Conservation (phyloP, 106 monocot species). For the Dendrobium huoshanense region DNA sequence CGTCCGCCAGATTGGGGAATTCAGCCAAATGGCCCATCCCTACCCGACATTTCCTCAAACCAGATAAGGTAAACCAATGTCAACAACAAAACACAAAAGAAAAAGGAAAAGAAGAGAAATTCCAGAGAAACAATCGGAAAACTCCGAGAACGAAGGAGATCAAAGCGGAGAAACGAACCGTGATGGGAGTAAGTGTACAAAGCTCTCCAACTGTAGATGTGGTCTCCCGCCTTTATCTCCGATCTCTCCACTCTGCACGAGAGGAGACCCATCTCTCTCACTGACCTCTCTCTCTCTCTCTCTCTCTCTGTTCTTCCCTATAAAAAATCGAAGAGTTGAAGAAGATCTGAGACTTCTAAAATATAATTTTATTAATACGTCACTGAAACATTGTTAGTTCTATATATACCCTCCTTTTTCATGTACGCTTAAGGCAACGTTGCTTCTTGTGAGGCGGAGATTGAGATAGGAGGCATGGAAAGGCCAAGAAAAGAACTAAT, state of each 20-base stretch:
- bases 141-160: background rate
- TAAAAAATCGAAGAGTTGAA: background rate
- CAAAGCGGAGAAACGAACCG: slow-evolving; percentile 32
- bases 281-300: slow-evolving; percentile 8
- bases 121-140: background rate
- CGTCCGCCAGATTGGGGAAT: background rate
- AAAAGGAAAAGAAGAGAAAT: background rate
- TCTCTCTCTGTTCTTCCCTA: slow-evolving; percentile 1
- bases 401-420: background rate
- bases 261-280: slow-evolving; percentile 73
- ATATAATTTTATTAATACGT: slow-evolving; percentile 1
- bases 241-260: slow-evolving; percentile 66
- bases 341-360: background rate
- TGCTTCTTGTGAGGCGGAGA: too few relatives aligned
- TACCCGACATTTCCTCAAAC: background rate
- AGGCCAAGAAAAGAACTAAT: too few relatives aligned
- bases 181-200: slow-evolving; percentile 90
- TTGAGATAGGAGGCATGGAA: too few relatives aligned
- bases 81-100: background rate
- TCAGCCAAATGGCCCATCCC: background rate
- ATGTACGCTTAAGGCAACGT: too few relatives aligned
- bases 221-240: slow-evolving; percentile 84
- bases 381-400: background rate
- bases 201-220: slow-evolving; percentile 96
- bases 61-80: background rate